A percentile compares a stretch with the other conserved stretches of the same genome.
These are phyloP conservation scores for Trichomonascaceae sp. DNA, from an alignment of 1,139 yeast genomes.

Conservation along the genomic window DNA sequence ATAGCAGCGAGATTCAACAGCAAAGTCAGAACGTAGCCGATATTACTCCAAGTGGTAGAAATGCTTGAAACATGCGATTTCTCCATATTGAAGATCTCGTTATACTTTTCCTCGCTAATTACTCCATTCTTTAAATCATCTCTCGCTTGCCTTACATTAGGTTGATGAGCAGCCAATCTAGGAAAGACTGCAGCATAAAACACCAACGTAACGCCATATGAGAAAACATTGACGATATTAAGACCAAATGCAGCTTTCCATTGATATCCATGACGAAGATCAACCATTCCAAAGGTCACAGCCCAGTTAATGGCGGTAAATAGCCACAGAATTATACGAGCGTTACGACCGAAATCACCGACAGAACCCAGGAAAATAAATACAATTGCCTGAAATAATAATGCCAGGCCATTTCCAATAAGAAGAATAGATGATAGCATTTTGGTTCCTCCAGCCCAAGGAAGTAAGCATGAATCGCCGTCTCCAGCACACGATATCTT, in stretches of 20 bases:
- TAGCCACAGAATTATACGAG: slow-evolving; percentile 14
- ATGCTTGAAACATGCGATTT: slow-evolving; percentile 15
- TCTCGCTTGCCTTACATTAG: slow-evolving; percentile 16
- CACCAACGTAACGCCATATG: slow-evolving; percentile 14
- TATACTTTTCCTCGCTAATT: slow-evolving; percentile 15
- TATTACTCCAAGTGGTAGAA: slow-evolving; percentile 16
- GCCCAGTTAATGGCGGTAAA: slow-evolving; percentile 17
- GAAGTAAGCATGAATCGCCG: slow-evolving; percentile 11
- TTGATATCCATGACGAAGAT: slow-evolving; percentile 12
- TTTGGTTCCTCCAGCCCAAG: slow-evolving; percentile 14
- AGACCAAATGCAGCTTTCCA: slow-evolving; percentile 16
- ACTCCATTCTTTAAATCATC: slow-evolving; percentile 14
- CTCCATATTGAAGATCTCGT: slow-evolving; percentile 12
- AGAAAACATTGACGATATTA: slow-evolving; percentile 13
- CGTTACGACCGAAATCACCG: slow-evolving; percentile 17
- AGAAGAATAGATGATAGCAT: slow-evolving; percentile 12
- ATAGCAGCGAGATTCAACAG: slow-evolving; percentile 14
- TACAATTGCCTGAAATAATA: slow-evolving; percentile 16
- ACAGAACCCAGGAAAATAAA: slow-evolving; percentile 18
- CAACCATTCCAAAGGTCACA: slow-evolving; percentile 16
- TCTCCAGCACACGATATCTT: slow-evolving; percentile 8
- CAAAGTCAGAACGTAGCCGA: slow-evolving; percentile 13
- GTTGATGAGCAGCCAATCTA: slow-evolving; percentile 16
- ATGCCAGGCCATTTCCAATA: slow-evolving; percentile 14
- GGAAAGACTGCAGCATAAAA: slow-evolving; percentile 20